phyloP scores from a whole-genome alignment of 192 early-diverging fungal genomes.

The Podochytrium sp. region DNA sequence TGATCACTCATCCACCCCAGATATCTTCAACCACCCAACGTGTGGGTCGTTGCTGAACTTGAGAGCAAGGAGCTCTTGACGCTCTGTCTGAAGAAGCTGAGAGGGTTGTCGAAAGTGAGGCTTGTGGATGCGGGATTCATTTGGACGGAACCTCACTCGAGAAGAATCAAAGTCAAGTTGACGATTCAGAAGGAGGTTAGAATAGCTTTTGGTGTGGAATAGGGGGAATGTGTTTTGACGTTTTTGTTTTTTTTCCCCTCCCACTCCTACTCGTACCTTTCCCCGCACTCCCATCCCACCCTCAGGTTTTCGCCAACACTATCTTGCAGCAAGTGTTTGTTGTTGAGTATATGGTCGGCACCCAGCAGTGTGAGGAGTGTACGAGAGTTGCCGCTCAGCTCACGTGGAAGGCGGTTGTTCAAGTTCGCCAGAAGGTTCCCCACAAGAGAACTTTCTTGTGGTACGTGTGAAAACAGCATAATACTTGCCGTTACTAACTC shows the following conservation, averaged over 20 bases:
- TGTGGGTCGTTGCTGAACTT: conserved; percentile 86
- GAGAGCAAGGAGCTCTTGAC: conserved; percentile 91
- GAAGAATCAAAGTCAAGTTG: conserved; percentile 94
- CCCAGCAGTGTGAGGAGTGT: conserved; percentile 96
- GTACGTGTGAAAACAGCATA: neutral
- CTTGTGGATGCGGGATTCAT: conserved; percentile 97
- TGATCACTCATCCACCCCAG: neutral
- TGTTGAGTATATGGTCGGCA: conserved; percentile 89
- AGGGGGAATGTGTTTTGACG: neutral
- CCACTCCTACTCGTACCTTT: too few species aligned
- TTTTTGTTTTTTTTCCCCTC: neutral
- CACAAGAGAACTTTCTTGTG: conserved; percentile 99
- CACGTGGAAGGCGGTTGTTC: conserved; percentile 97
- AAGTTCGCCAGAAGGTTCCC: conserved; percentile 94
- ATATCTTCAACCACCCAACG: conserved; percentile 92
- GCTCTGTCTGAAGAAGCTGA: conserved; percentile 90
- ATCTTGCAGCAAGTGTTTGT: conserved; percentile 97
- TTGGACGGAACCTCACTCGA: conserved; percentile 95
- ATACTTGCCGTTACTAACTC: neutral
- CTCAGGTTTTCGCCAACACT: conserved; percentile 83
- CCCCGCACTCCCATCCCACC: too few species aligned
- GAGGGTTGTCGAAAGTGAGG: conserved; percentile 88
- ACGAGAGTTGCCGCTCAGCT: conserved; percentile 93
- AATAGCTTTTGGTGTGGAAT: neutral
- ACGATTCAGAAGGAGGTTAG: conserved; percentile 96